Evolutionary conservation across 495 filamentous ascomycete genomes (phyloP), one percentile per base, ranked within the genome.

Genomic region (Penicillium odoratum): DNA sequence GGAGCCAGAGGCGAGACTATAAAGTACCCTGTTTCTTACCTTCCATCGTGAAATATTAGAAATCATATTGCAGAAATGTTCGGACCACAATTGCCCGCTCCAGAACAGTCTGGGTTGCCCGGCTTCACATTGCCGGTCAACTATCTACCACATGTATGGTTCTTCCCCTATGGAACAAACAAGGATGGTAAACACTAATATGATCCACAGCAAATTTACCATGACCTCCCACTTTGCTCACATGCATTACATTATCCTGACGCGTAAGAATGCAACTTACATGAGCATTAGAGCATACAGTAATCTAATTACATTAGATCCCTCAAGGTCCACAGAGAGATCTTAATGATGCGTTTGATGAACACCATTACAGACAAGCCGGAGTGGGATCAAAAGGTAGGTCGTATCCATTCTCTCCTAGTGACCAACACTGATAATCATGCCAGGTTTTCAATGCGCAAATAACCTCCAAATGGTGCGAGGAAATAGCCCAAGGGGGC

Each of bases 301-400:
- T 16, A 44, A 42, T 40, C 3, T 15, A 5, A 13, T 33, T 21
- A 31, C 31, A 31, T 13, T 26, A 36, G 38, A 26, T 25, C 30
- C 9, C 1, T 6, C 3, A 38, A 0, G 4, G 40, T 33, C 26
- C 44, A 44, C 9, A 33, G 51, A 45, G 60, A 66, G 10, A 55
- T 63, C 29, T 0, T 57, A 4, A 73, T 77, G 63, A 61, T 77
- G 56, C 60, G 53, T 3, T n/a, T 73, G 7, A 74, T 79, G 59
- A 70, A 77, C 40, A 45, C 44, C 13, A 69, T 78, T 36, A 72
- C 77, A 42, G 68, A 83, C 55, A 80, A 80, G 59, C 66, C 70
- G 8, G 68, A 74, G 16, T 85, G 78, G 82, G 62, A 81, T 15
- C 49, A 54, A 11, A 81, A 84, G 53, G 74, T 84, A 33, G 2